Evolutionary conservation across 148 eudicot species (phyloP).

Genomic region (Cornus suecica): DNA sequence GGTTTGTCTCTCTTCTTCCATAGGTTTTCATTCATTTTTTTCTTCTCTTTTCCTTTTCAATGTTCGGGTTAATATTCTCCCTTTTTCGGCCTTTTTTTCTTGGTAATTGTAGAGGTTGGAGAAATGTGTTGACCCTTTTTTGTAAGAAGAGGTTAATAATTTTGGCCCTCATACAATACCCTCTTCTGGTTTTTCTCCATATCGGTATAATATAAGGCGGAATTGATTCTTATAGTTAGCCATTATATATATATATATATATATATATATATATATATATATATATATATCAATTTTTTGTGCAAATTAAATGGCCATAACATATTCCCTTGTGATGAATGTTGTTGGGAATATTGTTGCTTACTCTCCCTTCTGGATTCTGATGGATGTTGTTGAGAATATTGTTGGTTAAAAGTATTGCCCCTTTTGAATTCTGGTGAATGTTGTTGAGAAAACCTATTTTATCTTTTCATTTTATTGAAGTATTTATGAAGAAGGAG

Average conservation of each 20-base stretch:
- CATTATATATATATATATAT: too few relatives aligned
- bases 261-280: too few relatives aligned
- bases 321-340: neutral
- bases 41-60: neutral
- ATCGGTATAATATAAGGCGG: neutral
- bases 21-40: neutral
- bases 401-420: too few relatives aligned
- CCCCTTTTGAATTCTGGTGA: too few relatives aligned
- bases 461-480: neutral
- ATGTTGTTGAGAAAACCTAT: too few relatives aligned
- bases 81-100: neutral
- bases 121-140: conserved; percentile 1
- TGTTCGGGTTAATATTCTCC: conserved; percentile 2
- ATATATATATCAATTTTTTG: too few relatives aligned
- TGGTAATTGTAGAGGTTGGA: neutral
- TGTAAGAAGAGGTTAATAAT: conserved; percentile 11
- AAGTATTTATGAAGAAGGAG: too few relatives aligned
- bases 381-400: too few relatives aligned
- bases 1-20: neutral
- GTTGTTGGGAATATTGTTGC: neutral
- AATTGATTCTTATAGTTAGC: neutral
- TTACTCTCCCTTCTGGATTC: too few relatives aligned
- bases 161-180: conserved; percentile 10
- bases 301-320: neutral
- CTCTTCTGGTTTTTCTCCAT: conserved; percentile 1